Conservation (phyloP, 192 early-diverging fungal genomes). For the Thoreauomyces humboldtii region DNA sequence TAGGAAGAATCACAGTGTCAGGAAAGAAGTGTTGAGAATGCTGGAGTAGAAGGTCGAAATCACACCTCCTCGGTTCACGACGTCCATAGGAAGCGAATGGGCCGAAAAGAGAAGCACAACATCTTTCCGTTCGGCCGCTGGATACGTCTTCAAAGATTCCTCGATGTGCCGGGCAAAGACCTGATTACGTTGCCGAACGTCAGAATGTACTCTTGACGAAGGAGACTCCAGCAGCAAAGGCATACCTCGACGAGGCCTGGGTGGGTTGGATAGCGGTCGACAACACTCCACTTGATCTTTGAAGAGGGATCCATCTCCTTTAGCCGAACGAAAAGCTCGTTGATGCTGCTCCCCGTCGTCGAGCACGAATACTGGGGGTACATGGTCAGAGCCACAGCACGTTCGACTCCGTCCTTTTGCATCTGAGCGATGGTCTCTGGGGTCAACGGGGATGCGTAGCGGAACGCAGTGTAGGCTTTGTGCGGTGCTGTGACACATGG, state of each 20-base stretch:
- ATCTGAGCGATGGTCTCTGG: constrained; percentile 71
- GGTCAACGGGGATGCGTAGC: constrained; percentile 84
- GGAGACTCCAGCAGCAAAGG: no score
- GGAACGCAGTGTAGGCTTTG: constrained; percentile 88
- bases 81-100: constrained; percentile 91
- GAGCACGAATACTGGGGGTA: constrained; percentile 98
- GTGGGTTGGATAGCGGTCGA: constrained; percentile 92
- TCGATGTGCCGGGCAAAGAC: constrained; percentile 81
- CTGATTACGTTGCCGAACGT: no score
- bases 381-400: constrained; percentile 87
- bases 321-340: constrained; percentile 75
- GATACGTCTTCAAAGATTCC: constrained; percentile 61
- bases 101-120: constrained; percentile 92
- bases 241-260: constrained; percentile 77
- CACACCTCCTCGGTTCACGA: constrained; percentile 78
- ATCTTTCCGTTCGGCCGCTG: constrained; percentile 58
- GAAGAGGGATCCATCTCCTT: constrained; percentile 59
- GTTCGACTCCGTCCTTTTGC: constrained; percentile 75
- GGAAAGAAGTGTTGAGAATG: constrained; percentile 3
- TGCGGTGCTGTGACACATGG: constrained; percentile 80
- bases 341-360: constrained; percentile 89
- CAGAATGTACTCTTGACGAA: no score
- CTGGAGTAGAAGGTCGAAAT: not conserved
- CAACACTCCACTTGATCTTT: constrained; percentile 87
- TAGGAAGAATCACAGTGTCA: constrained; percentile 8